phyloP scores from a whole-genome alignment of 306 rosid genomes.

The Malus asiatica region DNA sequence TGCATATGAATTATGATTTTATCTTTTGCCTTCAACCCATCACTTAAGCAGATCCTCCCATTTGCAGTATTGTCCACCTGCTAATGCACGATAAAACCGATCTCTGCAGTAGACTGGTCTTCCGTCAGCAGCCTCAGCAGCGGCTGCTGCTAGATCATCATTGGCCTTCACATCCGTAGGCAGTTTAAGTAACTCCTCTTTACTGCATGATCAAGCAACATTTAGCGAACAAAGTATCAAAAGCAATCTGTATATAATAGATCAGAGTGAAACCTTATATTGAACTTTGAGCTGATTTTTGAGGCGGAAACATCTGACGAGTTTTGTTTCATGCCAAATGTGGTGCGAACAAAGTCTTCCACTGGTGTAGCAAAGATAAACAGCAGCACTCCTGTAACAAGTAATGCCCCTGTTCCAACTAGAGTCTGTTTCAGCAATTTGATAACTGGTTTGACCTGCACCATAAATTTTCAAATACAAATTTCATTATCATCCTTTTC shows the following conservation, averaged over 20 bases:
- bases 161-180: constrained; percentile 69
- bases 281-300: constrained; percentile 53
- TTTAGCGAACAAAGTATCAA: constrained; percentile 7
- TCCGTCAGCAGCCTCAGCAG: constrained; percentile 97
- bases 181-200: constrained; percentile 83
- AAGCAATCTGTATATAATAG: background rate
- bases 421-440: constrained; percentile 85
- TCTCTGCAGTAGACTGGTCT: constrained; percentile 97
- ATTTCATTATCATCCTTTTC: background rate
- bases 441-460: constrained; percentile 89
- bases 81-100: constrained; percentile 87
- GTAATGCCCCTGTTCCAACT: constrained; percentile 86
- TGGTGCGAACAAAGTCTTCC: constrained; percentile 48
- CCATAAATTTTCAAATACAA: constrained; percentile 11
- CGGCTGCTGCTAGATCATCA: constrained; percentile 93
- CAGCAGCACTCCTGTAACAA: constrained; percentile 70
- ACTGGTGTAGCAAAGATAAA: constrained; percentile 84
- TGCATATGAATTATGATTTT: constrained; percentile 6
- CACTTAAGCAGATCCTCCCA: constrained; percentile 84
- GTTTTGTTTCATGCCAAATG: constrained; percentile 42
- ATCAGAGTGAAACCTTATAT: constrained; percentile 40
- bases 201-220: constrained; percentile 38
- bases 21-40: constrained; percentile 2
- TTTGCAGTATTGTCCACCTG: constrained; percentile 98
- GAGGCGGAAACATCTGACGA: constrained; percentile 34